phyloP scores from a whole-genome alignment of 805 yeast species.

The Geotrichum ghanense region DNA sequence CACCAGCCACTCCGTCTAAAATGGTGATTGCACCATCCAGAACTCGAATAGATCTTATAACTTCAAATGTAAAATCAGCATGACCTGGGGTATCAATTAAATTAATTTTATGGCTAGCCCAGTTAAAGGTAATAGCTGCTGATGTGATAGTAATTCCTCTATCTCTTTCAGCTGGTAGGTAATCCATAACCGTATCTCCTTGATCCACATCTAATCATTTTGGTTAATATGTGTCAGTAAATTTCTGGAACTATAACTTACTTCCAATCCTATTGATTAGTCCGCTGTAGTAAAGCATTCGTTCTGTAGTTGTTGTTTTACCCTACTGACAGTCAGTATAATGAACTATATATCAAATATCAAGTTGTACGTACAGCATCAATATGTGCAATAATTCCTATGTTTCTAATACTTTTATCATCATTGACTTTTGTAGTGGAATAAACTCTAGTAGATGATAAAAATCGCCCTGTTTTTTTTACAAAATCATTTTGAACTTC shows the following conservation, averaged over 20 bases:
- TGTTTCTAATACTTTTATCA: constrained; percentile 47
- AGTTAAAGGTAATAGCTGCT: constrained; percentile 87
- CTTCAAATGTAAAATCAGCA: constrained; percentile 95
- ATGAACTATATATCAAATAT: background rate
- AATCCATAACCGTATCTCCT: constrained; percentile 95
- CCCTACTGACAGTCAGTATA: constrained; percentile 32
- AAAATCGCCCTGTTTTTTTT: background rate
- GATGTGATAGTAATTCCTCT: constrained; percentile 94
- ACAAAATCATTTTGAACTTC: too few relatives aligned
- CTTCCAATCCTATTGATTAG: constrained; percentile 65
- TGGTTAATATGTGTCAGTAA: constrained; percentile 1
- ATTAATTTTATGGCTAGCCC: constrained; percentile 70
- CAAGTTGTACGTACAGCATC: constrained; percentile 47
- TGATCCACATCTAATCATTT: constrained; percentile 94
- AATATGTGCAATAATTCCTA: constrained; percentile 97
- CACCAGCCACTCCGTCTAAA: constrained; percentile 94
- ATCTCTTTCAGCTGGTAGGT: constrained; percentile 75
- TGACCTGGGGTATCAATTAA: constrained; percentile 97
- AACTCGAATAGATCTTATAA: constrained; percentile 76
- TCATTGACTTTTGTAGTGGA: background rate
- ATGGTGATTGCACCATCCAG: constrained; percentile 91
- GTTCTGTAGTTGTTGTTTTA: constrained; percentile 92
- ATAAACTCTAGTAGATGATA: background rate
- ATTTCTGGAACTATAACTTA: constrained; percentile 5
- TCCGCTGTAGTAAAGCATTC: constrained; percentile 88